A percentile compares a stretch with the other conserved stretches of the same genome.
Conservation (phyloP, 1,284 basidiomycete genomes). For the Ustilago cynodontis region DNA sequence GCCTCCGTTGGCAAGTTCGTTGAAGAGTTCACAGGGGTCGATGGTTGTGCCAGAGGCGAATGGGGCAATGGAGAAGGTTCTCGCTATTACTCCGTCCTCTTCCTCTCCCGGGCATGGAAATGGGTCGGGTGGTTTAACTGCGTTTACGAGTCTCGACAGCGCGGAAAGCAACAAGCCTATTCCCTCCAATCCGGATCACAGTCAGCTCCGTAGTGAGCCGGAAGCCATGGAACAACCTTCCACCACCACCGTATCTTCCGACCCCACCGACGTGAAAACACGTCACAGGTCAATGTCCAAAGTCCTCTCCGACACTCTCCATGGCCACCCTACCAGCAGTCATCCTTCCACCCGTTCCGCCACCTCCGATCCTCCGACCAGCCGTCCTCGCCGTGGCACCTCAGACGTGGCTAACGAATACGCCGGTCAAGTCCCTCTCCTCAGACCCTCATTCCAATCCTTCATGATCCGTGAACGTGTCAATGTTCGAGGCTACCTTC, state of each 20-base stretch:
- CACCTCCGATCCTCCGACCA: background rate
- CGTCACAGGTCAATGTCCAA: conserved; percentile 37
- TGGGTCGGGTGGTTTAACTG: conserved; percentile 1
- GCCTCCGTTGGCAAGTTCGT: conserved; percentile 18
- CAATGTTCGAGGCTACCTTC: conserved; percentile 80
- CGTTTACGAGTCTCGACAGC: conserved; percentile 3
- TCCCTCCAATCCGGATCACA: background rate
- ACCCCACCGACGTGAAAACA: background rate
- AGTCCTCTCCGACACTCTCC: conserved; percentile 28
- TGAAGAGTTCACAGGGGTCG: conserved; percentile 22
- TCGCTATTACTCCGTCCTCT: conserved; percentile 3
- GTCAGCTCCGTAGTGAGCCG: conserved; percentile 16
- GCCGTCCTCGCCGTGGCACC: conserved; percentile 18
- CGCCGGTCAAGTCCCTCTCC: conserved; percentile 63
- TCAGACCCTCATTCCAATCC: conserved; percentile 57
- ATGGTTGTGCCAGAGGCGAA: background rate
- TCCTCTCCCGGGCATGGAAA: conserved; percentile 6
- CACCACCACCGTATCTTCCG: background rate
- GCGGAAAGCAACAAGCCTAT: background rate
- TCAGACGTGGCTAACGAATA: conserved; percentile 56
- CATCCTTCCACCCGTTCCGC: background rate
- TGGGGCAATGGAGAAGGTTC: background rate
- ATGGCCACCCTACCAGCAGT: conserved; percentile 21
- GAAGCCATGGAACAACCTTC: conserved; percentile 17
- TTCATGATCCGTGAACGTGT: conserved; percentile 89